A percentile compares a stretch with the other conserved stretches of the same genome.
phyloP scores from a whole-genome alignment of 768 basidiomycete genomes.

The Lyophyllum decastes region DNA sequence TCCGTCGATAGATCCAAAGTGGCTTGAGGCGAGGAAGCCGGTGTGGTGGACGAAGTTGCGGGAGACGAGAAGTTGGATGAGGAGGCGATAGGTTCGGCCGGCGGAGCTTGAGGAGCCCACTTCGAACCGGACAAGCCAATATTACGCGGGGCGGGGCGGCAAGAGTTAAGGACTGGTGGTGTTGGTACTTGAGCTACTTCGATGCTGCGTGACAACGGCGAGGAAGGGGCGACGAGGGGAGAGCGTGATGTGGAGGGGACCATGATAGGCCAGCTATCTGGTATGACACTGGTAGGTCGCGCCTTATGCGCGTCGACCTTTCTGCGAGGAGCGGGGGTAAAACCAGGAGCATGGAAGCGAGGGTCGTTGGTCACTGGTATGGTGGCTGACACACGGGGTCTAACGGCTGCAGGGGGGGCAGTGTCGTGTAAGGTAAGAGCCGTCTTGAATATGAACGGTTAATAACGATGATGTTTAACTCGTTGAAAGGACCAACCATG shows the following conservation, averaged over 20 bases:
- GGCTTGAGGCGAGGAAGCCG: background rate
- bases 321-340: background rate
- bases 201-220: background rate
- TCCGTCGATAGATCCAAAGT: background rate
- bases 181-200: background rate
- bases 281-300: background rate
- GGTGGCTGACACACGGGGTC: background rate
- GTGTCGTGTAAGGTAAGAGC: background rate
- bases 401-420: background rate
- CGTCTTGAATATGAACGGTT: background rate
- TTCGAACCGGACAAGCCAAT: background rate
- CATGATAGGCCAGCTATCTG: background rate
- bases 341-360: background rate
- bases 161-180: background rate
- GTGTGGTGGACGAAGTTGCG: background rate
- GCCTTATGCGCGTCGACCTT: background rate
- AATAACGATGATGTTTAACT: no score
- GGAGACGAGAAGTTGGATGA: no score
- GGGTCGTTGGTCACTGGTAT: background rate
- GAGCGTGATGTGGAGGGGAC: background rate
- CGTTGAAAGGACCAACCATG: background rate
- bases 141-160: background rate
- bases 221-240: background rate
- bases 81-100: background rate
- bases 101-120: background rate